Evolutionary conservation across 2,329 filamentous ascomycete species (phyloP).

Genomic region (Diplodia seriata): DNA sequence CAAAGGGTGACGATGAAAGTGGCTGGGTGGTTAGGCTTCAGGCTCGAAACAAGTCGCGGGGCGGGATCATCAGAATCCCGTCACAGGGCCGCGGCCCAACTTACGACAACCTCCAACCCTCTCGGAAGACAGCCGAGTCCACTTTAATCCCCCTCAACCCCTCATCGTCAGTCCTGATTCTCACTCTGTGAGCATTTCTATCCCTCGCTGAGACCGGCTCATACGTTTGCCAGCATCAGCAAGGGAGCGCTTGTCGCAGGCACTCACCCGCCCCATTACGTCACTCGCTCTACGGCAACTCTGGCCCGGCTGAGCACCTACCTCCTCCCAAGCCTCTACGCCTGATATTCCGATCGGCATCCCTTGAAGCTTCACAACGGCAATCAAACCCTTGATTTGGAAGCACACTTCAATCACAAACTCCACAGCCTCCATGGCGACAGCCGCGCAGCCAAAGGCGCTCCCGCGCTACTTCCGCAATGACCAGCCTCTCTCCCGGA

Average conservation of each 20-base stretch:
- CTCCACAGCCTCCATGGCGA: conserved; percentile 17
- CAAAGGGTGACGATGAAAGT: background rate
- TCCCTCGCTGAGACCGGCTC: background rate
- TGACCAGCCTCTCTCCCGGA: conserved; percentile 45
- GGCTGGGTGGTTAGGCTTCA: conserved; percentile 28
- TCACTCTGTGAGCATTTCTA: background rate
- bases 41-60: conserved; percentile 20
- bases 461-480: conserved; percentile 53
- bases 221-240: background rate
- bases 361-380: conserved; percentile 23
- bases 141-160: conserved; percentile 9
- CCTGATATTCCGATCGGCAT: conserved; percentile 30
- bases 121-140: conserved; percentile 18
- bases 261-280: conserved; percentile 26
- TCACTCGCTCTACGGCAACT: conserved; percentile 13
- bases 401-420: conserved; percentile 9
- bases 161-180: conserved; percentile 10
- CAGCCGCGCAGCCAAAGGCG: conserved; percentile 32
- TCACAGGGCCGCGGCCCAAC: conserved; percentile 19
- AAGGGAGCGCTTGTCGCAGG: conserved; percentile 13
- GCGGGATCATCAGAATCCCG: conserved; percentile 26
- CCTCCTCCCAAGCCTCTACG: conserved; percentile 11
- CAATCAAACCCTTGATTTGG: conserved; percentile 12
- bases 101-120: conserved; percentile 23
- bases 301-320: conserved; percentile 18